phyloP scores from a whole-genome alignment of 2,329 filamentous ascomycete genomes.

The Trichoderma koningii region DNA sequence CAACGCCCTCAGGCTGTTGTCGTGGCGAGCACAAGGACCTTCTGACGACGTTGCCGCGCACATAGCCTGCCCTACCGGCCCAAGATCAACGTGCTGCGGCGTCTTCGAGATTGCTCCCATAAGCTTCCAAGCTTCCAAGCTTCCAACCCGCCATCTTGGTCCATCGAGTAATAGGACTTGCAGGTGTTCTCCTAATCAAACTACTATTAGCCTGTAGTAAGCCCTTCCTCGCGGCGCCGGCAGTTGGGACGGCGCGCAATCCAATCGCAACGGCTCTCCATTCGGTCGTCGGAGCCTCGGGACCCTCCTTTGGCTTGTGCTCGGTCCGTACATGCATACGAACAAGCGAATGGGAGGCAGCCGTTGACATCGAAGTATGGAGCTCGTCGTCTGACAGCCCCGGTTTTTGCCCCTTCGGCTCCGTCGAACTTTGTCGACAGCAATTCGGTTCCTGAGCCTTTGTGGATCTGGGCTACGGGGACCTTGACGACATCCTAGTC shows the following conservation, averaged over 20 bases:
- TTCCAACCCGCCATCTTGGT: conserved; percentile 1
- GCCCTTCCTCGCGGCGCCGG: conserved; percentile 9
- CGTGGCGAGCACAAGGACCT: neutral
- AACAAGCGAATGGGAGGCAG: conserved; percentile 19
- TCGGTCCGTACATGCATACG: conserved; percentile 22
- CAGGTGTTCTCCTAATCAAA: conserved; percentile 18
- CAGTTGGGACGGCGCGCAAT: conserved; percentile 19
- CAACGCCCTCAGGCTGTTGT: neutral
- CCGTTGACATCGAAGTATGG: conserved; percentile 18
- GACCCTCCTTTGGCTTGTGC: conserved; percentile 10
- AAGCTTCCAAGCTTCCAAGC: neutral
- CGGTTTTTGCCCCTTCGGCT: conserved; percentile 2
- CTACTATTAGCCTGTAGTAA: neutral
- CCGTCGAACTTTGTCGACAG: neutral
- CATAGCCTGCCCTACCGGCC: neutral
- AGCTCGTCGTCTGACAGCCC: neutral
- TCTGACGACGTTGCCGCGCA: neutral
- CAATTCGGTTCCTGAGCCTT: conserved; percentile 19
- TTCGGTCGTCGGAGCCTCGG: conserved; percentile 17
- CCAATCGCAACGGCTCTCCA: conserved; percentile 17
- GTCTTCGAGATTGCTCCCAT: neutral
- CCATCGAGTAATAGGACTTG: neutral
- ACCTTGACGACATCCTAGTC: conserved; percentile 23
- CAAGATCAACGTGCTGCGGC: no score
- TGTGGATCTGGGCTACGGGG: conserved; percentile 19